These are phyloP conservation scores for Tylopilus plumbeoviolaceoides DNA, from an alignment of 768 basidiomycete species.

Conservation along the genomic window DNA sequence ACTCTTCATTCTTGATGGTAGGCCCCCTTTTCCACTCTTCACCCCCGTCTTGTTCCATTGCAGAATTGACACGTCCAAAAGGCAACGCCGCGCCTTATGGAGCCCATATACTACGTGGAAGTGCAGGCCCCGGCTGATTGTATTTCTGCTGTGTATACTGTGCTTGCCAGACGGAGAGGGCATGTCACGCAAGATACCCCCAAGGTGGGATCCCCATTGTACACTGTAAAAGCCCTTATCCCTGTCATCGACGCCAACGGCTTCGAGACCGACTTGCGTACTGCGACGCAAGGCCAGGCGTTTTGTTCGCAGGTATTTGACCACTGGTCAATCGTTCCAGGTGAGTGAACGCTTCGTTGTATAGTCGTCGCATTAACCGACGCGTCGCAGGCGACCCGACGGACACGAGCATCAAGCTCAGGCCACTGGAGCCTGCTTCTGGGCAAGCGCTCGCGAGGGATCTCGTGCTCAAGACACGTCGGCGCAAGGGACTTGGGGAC, in stretches of 20 bases:
- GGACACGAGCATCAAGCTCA: constrained; percentile 93
- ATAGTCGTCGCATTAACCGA: neutral
- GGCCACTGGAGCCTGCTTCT: constrained; percentile 95
- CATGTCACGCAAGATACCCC: constrained; percentile 98
- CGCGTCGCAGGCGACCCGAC: constrained; percentile 80
- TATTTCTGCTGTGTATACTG: constrained; percentile 97
- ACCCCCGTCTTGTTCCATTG: neutral
- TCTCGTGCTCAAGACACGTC: constrained; percentile 91
- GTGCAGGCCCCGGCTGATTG: constrained; percentile 99
- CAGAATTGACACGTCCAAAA: constrained; percentile 27
- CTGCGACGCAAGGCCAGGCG: constrained; percentile 98
- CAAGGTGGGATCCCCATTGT: constrained; percentile 95
- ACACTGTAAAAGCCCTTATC: constrained; percentile 97
- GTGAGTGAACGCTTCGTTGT: constrained; percentile 39
- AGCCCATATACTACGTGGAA: constrained; percentile 98
- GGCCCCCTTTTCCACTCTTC: constrained; percentile 24
- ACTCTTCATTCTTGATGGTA: constrained; percentile 98
- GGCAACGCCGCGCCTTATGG: constrained; percentile 94
- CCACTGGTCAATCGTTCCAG: constrained; percentile 99
- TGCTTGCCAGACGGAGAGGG: constrained; percentile 96
- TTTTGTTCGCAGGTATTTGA: constrained; percentile 97
- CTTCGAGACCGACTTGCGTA: constrained; percentile 96
- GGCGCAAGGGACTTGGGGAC: constrained; percentile 95
- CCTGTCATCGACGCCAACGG: constrained; percentile 99
- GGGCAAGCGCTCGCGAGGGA: constrained; percentile 94